Conservation (phyloP, 2,329 filamentous ascomycete genomes). For the Ophiosphaerella herpotricha region DNA sequence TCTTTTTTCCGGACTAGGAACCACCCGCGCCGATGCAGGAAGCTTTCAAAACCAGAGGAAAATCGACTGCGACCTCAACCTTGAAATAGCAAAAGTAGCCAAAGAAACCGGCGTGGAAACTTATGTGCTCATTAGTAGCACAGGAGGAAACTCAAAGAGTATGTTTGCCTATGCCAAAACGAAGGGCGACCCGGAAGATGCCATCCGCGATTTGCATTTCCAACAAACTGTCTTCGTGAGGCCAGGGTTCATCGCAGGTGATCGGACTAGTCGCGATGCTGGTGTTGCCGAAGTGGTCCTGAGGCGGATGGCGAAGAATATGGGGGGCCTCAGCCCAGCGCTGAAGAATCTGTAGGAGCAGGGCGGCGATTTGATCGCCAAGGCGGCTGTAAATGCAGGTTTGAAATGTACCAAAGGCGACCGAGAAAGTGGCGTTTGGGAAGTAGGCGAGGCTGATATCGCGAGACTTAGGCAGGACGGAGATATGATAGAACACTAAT, state of each 20-base stretch:
- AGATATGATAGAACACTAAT: too few species aligned
- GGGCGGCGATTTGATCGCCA: constrained; percentile 73
- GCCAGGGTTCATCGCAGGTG: constrained; percentile 77
- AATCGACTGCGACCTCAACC: constrained; percentile 85
- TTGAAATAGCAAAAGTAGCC: constrained; percentile 76
- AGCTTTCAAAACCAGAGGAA: constrained; percentile 79
- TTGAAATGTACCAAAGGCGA: constrained; percentile 57
- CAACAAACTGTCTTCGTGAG: constrained; percentile 75
- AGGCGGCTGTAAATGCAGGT: constrained; percentile 66
- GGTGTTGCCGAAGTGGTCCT: constrained; percentile 58
- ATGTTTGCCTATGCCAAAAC: constrained; percentile 67
- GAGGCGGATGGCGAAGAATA: constrained; percentile 58
- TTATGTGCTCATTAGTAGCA: constrained; percentile 76
- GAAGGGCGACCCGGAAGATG: constrained; percentile 87
- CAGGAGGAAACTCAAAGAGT: constrained; percentile 53
- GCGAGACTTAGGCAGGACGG: constrained; percentile 63
- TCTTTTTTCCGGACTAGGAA: constrained; percentile 80
- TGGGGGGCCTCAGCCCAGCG: constrained; percentile 52
- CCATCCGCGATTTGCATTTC: constrained; percentile 72
- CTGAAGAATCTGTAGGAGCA: constrained; percentile 72
- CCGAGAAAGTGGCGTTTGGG: constrained; percentile 63
- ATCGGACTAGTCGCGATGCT: constrained; percentile 48
- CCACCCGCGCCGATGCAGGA: constrained; percentile 76
- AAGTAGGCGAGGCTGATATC: constrained; percentile 65
- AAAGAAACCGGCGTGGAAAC: constrained; percentile 72